A percentile compares a stretch with the other conserved stretches of the same genome.
These are phyloP conservation scores for Lactuca saligna DNA, from an alignment of 129 eudicot species.

Conservation along the genomic window DNA sequence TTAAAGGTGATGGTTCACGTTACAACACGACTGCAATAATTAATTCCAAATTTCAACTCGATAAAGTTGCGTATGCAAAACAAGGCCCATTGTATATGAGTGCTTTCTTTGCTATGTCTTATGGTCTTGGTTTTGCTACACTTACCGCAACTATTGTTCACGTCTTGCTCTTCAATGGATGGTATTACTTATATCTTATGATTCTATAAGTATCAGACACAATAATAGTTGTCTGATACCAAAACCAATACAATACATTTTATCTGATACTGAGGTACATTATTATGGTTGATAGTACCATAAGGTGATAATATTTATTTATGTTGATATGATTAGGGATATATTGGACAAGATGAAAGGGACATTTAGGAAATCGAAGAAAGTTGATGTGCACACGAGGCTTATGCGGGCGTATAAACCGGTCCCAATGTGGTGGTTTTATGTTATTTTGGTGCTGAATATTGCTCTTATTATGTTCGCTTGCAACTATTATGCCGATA, in stretches of 20 bases:
- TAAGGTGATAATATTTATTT: neutral
- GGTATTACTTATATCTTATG: constrained; percentile 29
- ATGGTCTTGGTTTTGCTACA: constrained; percentile 62
- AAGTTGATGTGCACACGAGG: constrained; percentile 58
- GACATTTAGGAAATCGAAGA: constrained; percentile 30
- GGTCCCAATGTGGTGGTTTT: constrained; percentile 83
- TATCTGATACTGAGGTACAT: no score
- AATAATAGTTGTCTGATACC: no score
- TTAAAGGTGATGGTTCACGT: constrained; percentile 40
- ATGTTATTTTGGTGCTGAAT: constrained; percentile 32
- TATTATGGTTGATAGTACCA: no score
- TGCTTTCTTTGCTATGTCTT: constrained; percentile 51
- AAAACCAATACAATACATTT: no score
- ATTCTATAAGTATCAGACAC: neutral
- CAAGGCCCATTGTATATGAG: constrained; percentile 46
- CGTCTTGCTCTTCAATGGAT: constrained; percentile 49
- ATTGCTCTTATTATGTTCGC: constrained; percentile 45
- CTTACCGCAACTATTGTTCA: constrained; percentile 52
- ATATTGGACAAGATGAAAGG: constrained; percentile 37
- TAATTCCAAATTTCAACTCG: constrained; percentile 44
- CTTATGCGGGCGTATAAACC: constrained; percentile 57
- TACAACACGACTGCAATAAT: constrained; percentile 43
- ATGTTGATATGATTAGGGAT: constrained; percentile 40
- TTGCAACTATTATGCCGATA: constrained; percentile 33
- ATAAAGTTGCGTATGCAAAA: constrained; percentile 40